Conservation (phyloP, 106 monocot genomes). For the Phalaenopsis equestris region DNA sequence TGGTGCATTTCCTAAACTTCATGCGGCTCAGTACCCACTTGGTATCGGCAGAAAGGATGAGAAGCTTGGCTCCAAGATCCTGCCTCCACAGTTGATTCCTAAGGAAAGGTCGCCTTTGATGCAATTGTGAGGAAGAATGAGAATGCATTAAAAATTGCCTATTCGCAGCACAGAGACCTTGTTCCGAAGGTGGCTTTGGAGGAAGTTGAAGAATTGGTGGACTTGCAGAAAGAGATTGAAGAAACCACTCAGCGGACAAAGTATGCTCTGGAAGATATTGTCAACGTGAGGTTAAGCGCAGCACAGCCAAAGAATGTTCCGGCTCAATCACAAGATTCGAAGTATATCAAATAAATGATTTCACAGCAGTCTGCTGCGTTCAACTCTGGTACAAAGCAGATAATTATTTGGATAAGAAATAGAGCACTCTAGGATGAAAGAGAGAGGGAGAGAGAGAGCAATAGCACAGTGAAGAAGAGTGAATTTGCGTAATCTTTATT, state of each 20-base stretch:
- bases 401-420: constrained; percentile 15
- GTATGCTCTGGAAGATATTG: constrained; percentile 81
- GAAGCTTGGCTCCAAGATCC: constrained; percentile 76
- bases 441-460: too few relatives aligned
- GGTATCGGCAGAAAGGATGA: constrained; percentile 83
- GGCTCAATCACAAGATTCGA: constrained; percentile 65
- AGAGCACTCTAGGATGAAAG: too few relatives aligned
- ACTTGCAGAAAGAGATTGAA: constrained; percentile 79
- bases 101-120: constrained; percentile 83
- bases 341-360: constrained; percentile 86
- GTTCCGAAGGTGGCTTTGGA: constrained; percentile 55
- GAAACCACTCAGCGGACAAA: constrained; percentile 73
- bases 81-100: constrained; percentile 82
- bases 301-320: constrained; percentile 97
- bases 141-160: constrained; percentile 70
- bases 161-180: constrained; percentile 88
- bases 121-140: constrained; percentile 80
- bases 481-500: too few relatives aligned
- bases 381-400: constrained; percentile 90
- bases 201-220: constrained; percentile 26
- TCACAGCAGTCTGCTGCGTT: constrained; percentile 84
- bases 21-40: constrained; percentile 60
- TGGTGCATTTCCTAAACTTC: too few relatives aligned
- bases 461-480: too few relatives aligned
- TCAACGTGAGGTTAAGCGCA: constrained; percentile 75